These are phyloP conservation scores for Helichrysum umbraculigerum DNA, from an alignment of 129 eudicot genomes.

Conservation along the genomic window DNA sequence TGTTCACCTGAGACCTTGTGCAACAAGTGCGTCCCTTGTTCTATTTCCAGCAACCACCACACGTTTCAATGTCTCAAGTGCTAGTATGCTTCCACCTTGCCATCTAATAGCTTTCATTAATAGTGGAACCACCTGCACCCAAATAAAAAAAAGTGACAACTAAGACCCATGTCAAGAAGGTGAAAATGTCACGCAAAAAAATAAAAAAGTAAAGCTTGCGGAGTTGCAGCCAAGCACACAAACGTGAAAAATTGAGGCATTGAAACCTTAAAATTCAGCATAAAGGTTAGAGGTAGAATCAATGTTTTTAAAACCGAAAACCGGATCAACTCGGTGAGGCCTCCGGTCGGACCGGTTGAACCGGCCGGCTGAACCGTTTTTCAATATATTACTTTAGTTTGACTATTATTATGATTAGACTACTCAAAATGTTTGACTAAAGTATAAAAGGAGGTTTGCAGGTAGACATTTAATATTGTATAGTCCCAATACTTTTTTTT, in stretches of 20 bases:
- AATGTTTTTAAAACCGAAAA: too few species aligned
- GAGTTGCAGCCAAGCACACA: background rate
- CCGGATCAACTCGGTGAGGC: too few species aligned
- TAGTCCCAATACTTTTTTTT: too few species aligned
- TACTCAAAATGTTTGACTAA: too few species aligned
- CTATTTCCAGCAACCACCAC: slow-evolving; percentile 98
- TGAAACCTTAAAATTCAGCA: background rate
- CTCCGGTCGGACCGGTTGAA: too few species aligned
- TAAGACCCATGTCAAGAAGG: background rate
- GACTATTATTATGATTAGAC: too few species aligned
- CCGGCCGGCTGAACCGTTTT: too few species aligned
- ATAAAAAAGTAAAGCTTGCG: background rate
- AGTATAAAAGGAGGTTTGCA: too few species aligned
- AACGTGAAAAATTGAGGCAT: background rate
- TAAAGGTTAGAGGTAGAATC: background rate
- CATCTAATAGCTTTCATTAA: slow-evolving; percentile 98
- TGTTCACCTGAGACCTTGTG: slow-evolving; percentile 93
- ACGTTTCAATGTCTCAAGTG: slow-evolving; percentile 96
- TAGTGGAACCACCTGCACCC: slow-evolving; percentile 86
- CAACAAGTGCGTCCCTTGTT: slow-evolving; percentile 96
- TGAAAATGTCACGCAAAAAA: background rate
- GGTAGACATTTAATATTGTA: too few species aligned
- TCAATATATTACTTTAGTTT: too few species aligned
- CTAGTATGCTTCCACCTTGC: slow-evolving; percentile 99
- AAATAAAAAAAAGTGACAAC: background rate